These are phyloP conservation scores for Rhazya stricta DNA, from an alignment of 257 asterid species.

Conservation along the genomic window DNA sequence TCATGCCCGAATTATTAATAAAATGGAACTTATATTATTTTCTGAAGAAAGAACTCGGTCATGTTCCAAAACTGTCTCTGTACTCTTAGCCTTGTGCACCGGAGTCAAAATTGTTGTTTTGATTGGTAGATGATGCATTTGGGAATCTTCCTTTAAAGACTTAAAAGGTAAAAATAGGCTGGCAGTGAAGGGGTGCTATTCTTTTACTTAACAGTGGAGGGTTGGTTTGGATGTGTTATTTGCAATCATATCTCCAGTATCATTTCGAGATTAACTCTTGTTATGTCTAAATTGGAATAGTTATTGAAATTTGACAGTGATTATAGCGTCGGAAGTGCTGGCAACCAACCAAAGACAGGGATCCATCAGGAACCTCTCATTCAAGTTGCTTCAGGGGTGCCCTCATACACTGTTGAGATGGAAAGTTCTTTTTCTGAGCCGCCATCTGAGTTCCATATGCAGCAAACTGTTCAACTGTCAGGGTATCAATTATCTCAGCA, in stretches of 20 bases:
- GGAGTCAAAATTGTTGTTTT: not conserved
- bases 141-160: not conserved
- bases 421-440: slow-evolving; percentile 35
- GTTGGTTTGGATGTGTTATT: not conserved
- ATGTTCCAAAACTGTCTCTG: not conserved
- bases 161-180: not conserved
- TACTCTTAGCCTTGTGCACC: not conserved
- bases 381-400: slow-evolving; percentile 45
- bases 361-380: slow-evolving; percentile 42
- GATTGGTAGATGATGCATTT: not conserved
- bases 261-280: not conserved
- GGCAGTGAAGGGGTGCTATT: not conserved
- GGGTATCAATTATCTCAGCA: slow-evolving; percentile 49
- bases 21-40: not conserved
- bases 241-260: not conserved
- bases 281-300: slow-evolving; percentile 5
- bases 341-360: slow-evolving; percentile 32
- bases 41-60: not conserved
- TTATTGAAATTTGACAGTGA: slow-evolving; percentile 49
- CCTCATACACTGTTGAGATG: slow-evolving; percentile 26
- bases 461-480: slow-evolving; percentile 33
- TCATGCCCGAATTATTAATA: not conserved
- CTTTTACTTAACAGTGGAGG: not conserved
- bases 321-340: slow-evolving; percentile 41
- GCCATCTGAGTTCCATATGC: slow-evolving; percentile 29